These are phyloP conservation scores for Parmelia sp. DNA, from an alignment of 495 filamentous ascomycete species.

Conservation along the genomic window DNA sequence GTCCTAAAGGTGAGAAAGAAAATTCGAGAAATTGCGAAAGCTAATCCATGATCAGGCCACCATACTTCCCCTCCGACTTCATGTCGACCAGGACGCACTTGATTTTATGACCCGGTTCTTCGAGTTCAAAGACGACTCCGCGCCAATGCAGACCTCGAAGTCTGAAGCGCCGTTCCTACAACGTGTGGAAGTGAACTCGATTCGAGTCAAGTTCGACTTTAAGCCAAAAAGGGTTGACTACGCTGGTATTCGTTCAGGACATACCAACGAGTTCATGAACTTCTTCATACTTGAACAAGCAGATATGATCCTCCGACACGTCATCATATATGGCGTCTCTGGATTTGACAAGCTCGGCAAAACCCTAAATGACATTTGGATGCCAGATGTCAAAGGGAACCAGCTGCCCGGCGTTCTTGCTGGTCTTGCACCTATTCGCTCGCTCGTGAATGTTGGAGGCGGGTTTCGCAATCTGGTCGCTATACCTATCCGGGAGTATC, in stretches of 20 bases:
- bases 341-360: slow-evolving; percentile 85
- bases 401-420: slow-evolving; percentile 86
- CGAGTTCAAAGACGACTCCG: slow-evolving; percentile 83
- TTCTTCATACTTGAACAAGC: slow-evolving; percentile 88
- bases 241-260: slow-evolving; percentile 88
- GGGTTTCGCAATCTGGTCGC: slow-evolving; percentile 81
- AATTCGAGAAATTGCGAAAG: neutral
- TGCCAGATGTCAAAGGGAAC: slow-evolving; percentile 82
- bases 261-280: slow-evolving; percentile 98
- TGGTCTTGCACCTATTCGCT: slow-evolving; percentile 82
- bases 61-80: slow-evolving; percentile 79
- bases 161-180: slow-evolving; percentile 85
- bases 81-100: slow-evolving; percentile 96
- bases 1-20: slow-evolving; percentile 60
- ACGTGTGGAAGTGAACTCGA: slow-evolving; percentile 74
- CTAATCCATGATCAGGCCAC: slow-evolving; percentile 49
- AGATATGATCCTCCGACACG: slow-evolving; percentile 78
- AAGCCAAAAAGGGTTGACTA: slow-evolving; percentile 98
- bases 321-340: slow-evolving; percentile 84
- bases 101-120: slow-evolving; percentile 98
- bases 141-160: slow-evolving; percentile 35
- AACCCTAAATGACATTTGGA: slow-evolving; percentile 93
- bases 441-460: slow-evolving; percentile 80
- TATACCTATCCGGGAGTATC: slow-evolving; percentile 86
- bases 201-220: slow-evolving; percentile 85